phyloP scores from a whole-genome alignment of 768 basidiomycete species.

The Suillus variegatus region DNA sequence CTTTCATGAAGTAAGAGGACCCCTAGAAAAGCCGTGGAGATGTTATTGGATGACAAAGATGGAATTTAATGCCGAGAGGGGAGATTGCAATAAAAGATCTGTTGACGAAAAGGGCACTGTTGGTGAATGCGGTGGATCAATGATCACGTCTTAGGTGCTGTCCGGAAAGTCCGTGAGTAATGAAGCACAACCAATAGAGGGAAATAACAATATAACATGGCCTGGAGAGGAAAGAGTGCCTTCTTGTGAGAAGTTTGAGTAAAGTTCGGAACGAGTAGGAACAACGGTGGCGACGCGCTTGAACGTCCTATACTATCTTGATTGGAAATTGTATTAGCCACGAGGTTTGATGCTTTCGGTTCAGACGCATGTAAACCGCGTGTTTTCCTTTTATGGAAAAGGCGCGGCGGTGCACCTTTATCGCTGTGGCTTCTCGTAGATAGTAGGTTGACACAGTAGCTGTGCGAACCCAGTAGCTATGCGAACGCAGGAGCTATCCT shows the following conservation, averaged over 20 bases:
- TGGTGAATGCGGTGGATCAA: conserved; percentile 9
- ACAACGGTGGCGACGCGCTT: conserved; percentile 15
- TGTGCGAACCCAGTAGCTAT: no score
- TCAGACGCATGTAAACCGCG: conserved; percentile 35
- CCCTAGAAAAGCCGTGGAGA: conserved; percentile 31
- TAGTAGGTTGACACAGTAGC: not conserved
- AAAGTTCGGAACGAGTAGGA: conserved; percentile 24
- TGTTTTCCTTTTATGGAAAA: conserved; percentile 34
- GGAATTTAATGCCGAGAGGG: conserved; percentile 23
- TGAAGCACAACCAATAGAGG: conserved; percentile 19
- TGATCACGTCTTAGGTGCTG: conserved; percentile 34
- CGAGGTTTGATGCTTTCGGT: conserved; percentile 27
- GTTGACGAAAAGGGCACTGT: conserved; percentile 12
- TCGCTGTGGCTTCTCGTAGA: conserved; percentile 10
- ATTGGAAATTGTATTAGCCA: conserved; percentile 25
- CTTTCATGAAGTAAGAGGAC: conserved; percentile 33
- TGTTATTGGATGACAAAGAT: conserved; percentile 19
- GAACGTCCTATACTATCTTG: conserved; percentile 27
- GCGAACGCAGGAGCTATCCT: no score
- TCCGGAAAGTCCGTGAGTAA: conserved; percentile 25
- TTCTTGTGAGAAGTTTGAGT: conserved; percentile 28
- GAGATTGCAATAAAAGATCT: conserved; percentile 20
- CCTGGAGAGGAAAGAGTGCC: conserved; percentile 11
- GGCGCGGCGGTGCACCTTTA: conserved; percentile 19
- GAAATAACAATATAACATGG: conserved; percentile 9